Conservation (phyloP, 495 filamentous ascomycete genomes). For the Xylaria palmicola region DNA sequence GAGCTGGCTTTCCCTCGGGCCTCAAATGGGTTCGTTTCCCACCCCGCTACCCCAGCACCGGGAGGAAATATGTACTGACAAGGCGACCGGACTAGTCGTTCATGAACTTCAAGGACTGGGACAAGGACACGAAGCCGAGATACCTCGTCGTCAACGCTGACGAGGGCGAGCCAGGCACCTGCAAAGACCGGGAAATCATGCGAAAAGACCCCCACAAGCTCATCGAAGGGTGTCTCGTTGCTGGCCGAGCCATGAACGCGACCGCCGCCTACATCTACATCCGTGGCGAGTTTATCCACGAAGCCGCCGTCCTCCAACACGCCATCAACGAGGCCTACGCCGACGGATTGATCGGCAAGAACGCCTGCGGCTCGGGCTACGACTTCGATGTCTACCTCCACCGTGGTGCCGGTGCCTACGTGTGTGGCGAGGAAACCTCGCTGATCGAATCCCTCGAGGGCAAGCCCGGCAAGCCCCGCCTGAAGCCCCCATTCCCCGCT, state of each 20-base stretch:
- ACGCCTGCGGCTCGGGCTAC: constrained; percentile 93
- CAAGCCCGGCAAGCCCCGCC: constrained; percentile 95
- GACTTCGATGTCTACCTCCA: constrained; percentile 97
- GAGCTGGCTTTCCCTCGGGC: constrained; percentile 95
- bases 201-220: constrained; percentile 99
- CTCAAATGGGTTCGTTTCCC: constrained; percentile 85
- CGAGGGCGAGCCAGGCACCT: constrained; percentile 97
- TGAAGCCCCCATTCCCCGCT: constrained; percentile 98
- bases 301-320: constrained; percentile 88
- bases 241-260: constrained; percentile 96
- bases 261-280: constrained; percentile 99
- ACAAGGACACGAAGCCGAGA: constrained; percentile 92
- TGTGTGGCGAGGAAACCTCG: constrained; percentile 97
- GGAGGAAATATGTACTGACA: constrained; percentile 25
- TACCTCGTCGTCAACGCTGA: constrained; percentile 98
- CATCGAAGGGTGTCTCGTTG: constrained; percentile 93
- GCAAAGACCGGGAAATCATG: constrained; percentile 99
- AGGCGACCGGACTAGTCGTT: constrained; percentile 66
- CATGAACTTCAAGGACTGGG: constrained; percentile 99
- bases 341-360: constrained; percentile 93
- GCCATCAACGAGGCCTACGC: constrained; percentile 97
- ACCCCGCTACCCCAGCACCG: background rate
- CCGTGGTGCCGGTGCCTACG: constrained; percentile 94
- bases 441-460: constrained; percentile 97
- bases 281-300: constrained; percentile 96